A percentile compares a stretch with the other conserved stretches of the same genome.
Conservation (phyloP, 1,284 basidiomycete species). For the Exobasidium cylindrosporum region DNA sequence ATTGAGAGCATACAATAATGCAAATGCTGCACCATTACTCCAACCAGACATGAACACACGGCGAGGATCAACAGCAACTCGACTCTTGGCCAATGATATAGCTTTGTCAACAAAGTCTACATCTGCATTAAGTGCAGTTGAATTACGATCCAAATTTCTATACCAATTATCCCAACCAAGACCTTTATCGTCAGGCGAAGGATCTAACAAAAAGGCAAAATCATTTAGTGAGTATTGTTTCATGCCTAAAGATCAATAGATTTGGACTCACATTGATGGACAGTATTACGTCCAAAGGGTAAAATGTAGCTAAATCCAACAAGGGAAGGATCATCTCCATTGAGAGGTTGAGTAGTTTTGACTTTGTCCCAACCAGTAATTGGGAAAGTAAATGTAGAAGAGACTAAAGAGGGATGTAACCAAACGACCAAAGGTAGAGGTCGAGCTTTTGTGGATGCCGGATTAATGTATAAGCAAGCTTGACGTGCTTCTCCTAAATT, state of each 20-base stretch:
- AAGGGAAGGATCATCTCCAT: constrained; percentile 1
- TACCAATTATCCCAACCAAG: constrained; percentile 29
- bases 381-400: background rate
- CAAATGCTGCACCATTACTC: background rate
- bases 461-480: constrained; percentile 2
- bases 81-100: constrained; percentile 15
- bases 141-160: constrained; percentile 24
- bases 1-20: constrained; percentile 17
- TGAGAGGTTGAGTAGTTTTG: background rate
- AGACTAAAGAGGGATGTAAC: background rate
- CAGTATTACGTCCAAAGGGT: constrained; percentile 21
- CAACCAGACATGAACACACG: background rate
- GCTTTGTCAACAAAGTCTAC: constrained; percentile 23
- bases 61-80: background rate
- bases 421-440: background rate
- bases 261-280: too few relatives aligned
- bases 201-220: too few relatives aligned
- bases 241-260: too few relatives aligned
- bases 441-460: constrained; percentile 1
- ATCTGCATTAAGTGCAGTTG: constrained; percentile 21
- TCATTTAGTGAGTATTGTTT: too few relatives aligned
- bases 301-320: constrained; percentile 24
- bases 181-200: constrained; percentile 18
- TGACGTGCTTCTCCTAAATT: background rate
- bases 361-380: background rate